Percentiles rank a stretch among this genome's conserved stretches.
Conservation (phyloP, 1,284 basidiomycete species). For the Pterulicium gracile region DNA sequence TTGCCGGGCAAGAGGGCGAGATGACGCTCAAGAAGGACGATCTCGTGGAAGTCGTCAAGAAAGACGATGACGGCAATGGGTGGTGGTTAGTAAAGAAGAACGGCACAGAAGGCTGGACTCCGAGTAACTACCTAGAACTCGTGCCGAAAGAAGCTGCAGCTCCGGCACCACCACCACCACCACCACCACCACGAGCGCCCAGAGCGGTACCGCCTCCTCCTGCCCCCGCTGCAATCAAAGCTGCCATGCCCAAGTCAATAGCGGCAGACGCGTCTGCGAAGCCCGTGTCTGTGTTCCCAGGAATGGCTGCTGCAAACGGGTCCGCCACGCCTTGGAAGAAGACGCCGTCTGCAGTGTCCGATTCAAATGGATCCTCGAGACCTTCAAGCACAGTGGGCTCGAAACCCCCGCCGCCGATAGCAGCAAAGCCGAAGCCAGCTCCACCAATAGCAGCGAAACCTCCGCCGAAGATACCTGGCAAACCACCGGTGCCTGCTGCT, state of each 20-base stretch:
- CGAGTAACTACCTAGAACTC: constrained; percentile 86
- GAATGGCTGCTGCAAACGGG: constrained; percentile 54
- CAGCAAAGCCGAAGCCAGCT: constrained; percentile 39
- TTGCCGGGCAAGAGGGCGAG: constrained; percentile 87
- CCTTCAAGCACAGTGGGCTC: constrained; percentile 39
- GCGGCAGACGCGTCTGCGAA: constrained; percentile 48
- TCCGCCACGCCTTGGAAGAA: constrained; percentile 69
- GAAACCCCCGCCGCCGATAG: constrained; percentile 37
- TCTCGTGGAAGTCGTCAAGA: constrained; percentile 84
- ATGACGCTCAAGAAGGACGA: constrained; percentile 88
- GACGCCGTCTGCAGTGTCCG: constrained; percentile 25
- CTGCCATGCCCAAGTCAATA: constrained; percentile 30
- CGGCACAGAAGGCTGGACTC: constrained; percentile 86
- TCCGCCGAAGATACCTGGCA: constrained; percentile 32
- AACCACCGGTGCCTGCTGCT: constrained; percentile 50
- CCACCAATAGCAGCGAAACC: constrained; percentile 49
- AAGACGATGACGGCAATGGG: constrained; percentile 74
- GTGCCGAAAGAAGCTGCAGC: constrained; percentile 46
- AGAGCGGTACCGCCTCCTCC: constrained; percentile 11
- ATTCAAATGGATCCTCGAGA: constrained; percentile 42
- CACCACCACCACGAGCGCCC: constrained; percentile 33
- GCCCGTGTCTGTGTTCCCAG: constrained; percentile 65
- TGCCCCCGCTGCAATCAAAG: constrained; percentile 21
- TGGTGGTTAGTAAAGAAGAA: constrained; percentile 97
- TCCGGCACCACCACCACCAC: constrained; percentile 61